A percentile compares a stretch with the other conserved stretches of the same genome.
These are phyloP conservation scores for Venturia oleaginea DNA, from an alignment of 2,329 filamentous ascomycete genomes.

Conservation along the genomic window DNA sequence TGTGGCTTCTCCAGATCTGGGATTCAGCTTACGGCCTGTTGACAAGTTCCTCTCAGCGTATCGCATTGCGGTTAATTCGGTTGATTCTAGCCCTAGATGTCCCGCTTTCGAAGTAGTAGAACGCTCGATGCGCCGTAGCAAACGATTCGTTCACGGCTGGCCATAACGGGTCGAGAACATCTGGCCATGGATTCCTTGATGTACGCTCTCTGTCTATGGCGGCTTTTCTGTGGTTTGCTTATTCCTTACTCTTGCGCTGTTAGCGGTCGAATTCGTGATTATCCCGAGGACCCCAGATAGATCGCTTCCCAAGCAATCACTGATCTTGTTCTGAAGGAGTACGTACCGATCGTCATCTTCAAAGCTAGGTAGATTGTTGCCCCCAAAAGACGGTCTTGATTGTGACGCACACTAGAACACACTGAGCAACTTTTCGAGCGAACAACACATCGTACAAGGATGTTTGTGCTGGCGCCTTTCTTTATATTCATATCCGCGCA, in stretches of 20 bases:
- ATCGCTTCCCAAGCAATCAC: not conserved
- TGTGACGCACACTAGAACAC: not conserved
- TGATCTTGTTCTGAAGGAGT: not conserved
- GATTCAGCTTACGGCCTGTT: not conserved
- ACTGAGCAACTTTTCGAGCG: not conserved
- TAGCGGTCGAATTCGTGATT: not conserved
- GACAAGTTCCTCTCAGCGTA: not conserved
- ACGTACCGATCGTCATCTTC: not conserved
- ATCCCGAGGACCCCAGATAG: not conserved
- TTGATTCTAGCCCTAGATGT: not conserved
- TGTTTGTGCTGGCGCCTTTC: not conserved
- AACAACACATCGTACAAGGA: conserved; percentile 3
- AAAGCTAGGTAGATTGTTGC: conserved; percentile 4
- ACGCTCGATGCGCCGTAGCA: not conserved
- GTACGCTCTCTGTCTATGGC: not conserved
- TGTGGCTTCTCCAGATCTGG: not conserved
- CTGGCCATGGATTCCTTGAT: not conserved
- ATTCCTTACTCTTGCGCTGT: not conserved
- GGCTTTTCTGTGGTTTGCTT: not conserved
- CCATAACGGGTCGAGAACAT: not conserved
- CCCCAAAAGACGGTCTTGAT: not conserved
- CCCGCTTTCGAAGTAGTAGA: conserved; percentile 2
- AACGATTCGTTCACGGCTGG: not conserved
- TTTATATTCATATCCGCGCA: not conserved
- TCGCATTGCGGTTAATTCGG: not conserved